These are phyloP conservation scores for Penicillium hesseltinei DNA, from an alignment of 2,329 filamentous ascomycete species.

Conservation along the genomic window DNA sequence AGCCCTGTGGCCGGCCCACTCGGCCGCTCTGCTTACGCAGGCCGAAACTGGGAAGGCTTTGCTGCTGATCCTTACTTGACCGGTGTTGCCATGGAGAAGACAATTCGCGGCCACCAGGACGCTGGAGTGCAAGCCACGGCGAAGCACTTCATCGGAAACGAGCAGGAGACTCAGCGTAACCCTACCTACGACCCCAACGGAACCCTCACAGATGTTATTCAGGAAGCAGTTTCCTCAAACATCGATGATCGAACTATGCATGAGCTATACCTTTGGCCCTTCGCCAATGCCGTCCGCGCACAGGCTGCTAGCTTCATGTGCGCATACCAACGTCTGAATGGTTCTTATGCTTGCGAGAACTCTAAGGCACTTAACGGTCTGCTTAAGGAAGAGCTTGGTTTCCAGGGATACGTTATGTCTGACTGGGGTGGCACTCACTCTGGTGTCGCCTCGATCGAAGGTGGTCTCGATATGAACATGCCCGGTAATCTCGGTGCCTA, in stretches of 20 bases:
- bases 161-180: conserved; percentile 39
- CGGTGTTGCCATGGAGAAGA: conserved; percentile 40
- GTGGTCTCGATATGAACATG: conserved; percentile 43
- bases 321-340: conserved; percentile 40
- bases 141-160: conserved; percentile 19
- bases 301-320: conserved; percentile 29
- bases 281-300: conserved; percentile 24
- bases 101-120: conserved; percentile 45
- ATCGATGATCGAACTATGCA: conserved; percentile 13
- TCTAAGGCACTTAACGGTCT: conserved; percentile 44
- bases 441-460: conserved; percentile 46
- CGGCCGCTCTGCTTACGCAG: conserved; percentile 41
- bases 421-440: conserved; percentile 48
- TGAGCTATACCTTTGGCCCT: conserved; percentile 13
- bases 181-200: conserved; percentile 38
- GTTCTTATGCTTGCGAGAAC: conserved; percentile 39
- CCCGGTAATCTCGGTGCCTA: conserved; percentile 27
- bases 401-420: conserved; percentile 48
- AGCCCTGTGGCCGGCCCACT: conserved; percentile 44
- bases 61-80: conserved; percentile 42
- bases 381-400: conserved; percentile 51
- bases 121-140: conserved; percentile 40
- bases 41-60: conserved; percentile 48
- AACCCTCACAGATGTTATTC: conserved; percentile 7
- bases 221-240: conserved; percentile 9